Evolutionary conservation across 108 stramenopile species (phyloP), one percentile per base, ranked within the genome.

Genomic region (Cylindrotheca closterium): DNA sequence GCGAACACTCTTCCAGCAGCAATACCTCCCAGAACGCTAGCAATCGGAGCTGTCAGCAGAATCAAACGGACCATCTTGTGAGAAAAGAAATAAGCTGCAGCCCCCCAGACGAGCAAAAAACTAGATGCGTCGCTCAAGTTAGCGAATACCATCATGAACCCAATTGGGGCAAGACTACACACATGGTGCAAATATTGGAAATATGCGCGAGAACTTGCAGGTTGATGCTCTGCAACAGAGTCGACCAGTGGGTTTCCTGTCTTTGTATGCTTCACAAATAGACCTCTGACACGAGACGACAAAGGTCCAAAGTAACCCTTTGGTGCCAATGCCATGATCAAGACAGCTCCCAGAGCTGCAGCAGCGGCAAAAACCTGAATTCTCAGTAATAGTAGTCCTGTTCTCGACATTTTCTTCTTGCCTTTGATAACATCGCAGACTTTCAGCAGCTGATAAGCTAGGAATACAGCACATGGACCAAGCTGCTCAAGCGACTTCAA

Each of bases 51-150:
- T 19, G 92, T 82, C 31, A 97, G 75, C 22, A 99, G 84, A 70
- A 99, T 96, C 55, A 99, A 80, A 25, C 98, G 91, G 19, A 97
- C 97, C 98, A 99, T 99, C 67, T 91, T 91, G 52, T 93, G 95
- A 8, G 89, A 85, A 74, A 99, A 99, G 77, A 89, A 98, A 85
- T 97, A 99, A 4, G 97, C 82, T 23, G 94, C 65, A 26, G 82
- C 65, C 23, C 88, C 96, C 83, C 96, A 99, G 18, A 96, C 87
- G 56, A 93, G 65, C 25, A 99, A 71, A 73, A 99, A 99, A 30
- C 77, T 68, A 0, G 78, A 74, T 12, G 86, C 78, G 68, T 98
- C 98, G 19, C 84, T 79, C 68, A 96, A 70, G 45, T 90, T 76
- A 25, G 63, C 70, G 34, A 90, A 68, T 45, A 89, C 63, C 60